phyloP scores from a whole-genome alignment of 2,329 filamentous ascomycete genomes.

The Colletotrichum coccodes region DNA sequence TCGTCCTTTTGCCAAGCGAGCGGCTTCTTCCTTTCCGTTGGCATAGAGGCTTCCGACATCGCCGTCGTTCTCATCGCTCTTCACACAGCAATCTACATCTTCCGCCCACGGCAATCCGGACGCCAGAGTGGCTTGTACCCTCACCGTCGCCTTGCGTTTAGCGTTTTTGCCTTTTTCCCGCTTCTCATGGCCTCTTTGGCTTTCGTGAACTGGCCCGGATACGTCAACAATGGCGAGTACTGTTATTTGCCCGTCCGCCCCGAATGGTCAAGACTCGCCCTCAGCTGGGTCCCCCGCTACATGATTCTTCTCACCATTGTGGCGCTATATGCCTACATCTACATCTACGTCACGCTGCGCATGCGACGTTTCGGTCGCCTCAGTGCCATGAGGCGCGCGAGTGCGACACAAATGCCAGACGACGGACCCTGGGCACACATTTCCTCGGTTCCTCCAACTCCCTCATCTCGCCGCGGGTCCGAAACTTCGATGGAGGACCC shows the following conservation, averaged over 20 bases:
- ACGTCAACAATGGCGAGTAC: constrained; percentile 71
- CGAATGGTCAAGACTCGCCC: constrained; percentile 73
- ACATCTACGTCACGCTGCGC: constrained; percentile 68
- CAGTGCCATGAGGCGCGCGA: constrained; percentile 20
- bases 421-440: constrained; percentile 18
- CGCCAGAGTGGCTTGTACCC: constrained; percentile 75
- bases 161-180: constrained; percentile 67
- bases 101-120: constrained; percentile 59
- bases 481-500: constrained; percentile 30
- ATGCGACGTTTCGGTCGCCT: constrained; percentile 51
- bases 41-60: constrained; percentile 77
- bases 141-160: constrained; percentile 70
- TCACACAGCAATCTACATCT: constrained; percentile 78
- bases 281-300: constrained; percentile 81
- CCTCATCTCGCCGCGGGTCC: constrained; percentile 35
- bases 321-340: constrained; percentile 74
- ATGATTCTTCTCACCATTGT: constrained; percentile 73
- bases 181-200: constrained; percentile 69
- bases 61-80: constrained; percentile 78
- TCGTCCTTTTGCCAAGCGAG: constrained; percentile 73
- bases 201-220: constrained; percentile 68
- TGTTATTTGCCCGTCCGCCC: constrained; percentile 76
- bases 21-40: constrained; percentile 74
- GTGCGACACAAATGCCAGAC: constrained; percentile 17
- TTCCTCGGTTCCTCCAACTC: constrained; percentile 39